Evolutionary conservation across 192 early-diverging fungal species (phyloP), one percentile per base, ranked within the genome.

Genomic region (Backusella macrospora): DNA sequence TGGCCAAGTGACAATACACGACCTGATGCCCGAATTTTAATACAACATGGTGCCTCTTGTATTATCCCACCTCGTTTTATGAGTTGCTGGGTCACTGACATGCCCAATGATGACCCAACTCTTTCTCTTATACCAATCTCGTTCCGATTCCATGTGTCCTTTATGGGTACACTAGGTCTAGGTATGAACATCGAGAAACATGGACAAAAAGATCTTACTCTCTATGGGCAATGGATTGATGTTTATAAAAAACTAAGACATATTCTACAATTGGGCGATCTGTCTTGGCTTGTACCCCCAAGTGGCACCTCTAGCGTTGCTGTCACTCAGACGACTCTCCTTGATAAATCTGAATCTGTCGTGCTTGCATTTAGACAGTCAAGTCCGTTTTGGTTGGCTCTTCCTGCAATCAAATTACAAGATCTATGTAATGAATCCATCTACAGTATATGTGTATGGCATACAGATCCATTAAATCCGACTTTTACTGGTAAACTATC

Each of bases 1-100:
- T 77, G 70, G 76, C 55, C 48, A 42, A 67, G 70, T 14, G 76
- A 72, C 23, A 72, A 77, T 62, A 72, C 65, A 14, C 68, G 62
- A 42, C 68, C 75, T 6, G 75, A 76, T 71, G 75, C 75, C 18
- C 39, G 75, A 26, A 42, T 76, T 7, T 37, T 48, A 12, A 71
- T 76, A n/a, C 75, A 76, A 38, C 62, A 76, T 49, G 75, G 75
- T 49, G 46, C 23, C 3, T 77, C 76, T 14, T 43, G 45, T 39
- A 29, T 72, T 5, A 47, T 77, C 1, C 70, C 70, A 21, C 76
- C 75, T 40, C 39, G 62, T 44, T 18, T 48, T 16, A 71, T 72
- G 47, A 49, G 38, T 0, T 72, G 70, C 47, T 72, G 70, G 70
- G 68, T 77, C 6, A 77, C 70, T 37, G 64, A 77, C 16, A 42